A percentile compares a stretch with the other conserved stretches of the same genome.
These are phyloP conservation scores for Fusarium protoensiforme DNA, from an alignment of 2,329 filamentous ascomycete genomes.

Conservation along the genomic window DNA sequence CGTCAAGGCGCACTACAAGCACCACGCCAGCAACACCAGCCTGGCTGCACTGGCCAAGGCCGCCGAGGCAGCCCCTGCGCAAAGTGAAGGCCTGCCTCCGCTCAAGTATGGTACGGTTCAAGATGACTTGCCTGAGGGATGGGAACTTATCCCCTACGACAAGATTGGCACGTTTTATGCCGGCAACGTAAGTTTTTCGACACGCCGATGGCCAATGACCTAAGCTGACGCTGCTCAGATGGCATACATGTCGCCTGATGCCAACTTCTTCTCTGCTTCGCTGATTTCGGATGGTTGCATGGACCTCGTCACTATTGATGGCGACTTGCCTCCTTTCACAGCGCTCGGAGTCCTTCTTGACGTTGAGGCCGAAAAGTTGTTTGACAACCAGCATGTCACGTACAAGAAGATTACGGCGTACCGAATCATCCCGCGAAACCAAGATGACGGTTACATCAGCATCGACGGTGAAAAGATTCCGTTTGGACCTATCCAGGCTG, in stretches of 20 bases:
- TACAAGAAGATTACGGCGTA: conserved; percentile 92
- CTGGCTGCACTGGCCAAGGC: conserved; percentile 38
- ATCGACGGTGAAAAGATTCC: conserved; percentile 92
- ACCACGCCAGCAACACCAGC: conserved; percentile 52
- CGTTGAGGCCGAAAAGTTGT: conserved; percentile 79
- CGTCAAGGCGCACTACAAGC: conserved; percentile 79
- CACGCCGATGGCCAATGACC: background rate
- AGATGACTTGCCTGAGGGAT: conserved; percentile 80
- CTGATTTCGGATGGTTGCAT: conserved; percentile 86
- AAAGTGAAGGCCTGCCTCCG: conserved; percentile 71
- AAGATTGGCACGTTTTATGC: conserved; percentile 93
- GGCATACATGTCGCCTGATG: conserved; percentile 88
- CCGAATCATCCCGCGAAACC: conserved; percentile 80
- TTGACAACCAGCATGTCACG: conserved; percentile 80
- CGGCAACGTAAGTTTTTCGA: conserved; percentile 74
- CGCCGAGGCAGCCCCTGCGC: conserved; percentile 37
- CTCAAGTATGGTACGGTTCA: conserved; percentile 83
- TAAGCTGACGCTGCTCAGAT: conserved; percentile 64
- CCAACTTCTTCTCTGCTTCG: conserved; percentile 88
- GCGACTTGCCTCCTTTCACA: conserved; percentile 74
- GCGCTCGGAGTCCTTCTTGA: conserved; percentile 77
- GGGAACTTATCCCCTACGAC: conserved; percentile 78
- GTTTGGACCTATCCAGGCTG: conserved; percentile 91
- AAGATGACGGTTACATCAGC: conserved; percentile 84
- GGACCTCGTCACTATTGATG: conserved; percentile 85